These are phyloP conservation scores for Luffa aegyptiaca DNA, from an alignment of 306 rosid species.

Conservation along the genomic window DNA sequence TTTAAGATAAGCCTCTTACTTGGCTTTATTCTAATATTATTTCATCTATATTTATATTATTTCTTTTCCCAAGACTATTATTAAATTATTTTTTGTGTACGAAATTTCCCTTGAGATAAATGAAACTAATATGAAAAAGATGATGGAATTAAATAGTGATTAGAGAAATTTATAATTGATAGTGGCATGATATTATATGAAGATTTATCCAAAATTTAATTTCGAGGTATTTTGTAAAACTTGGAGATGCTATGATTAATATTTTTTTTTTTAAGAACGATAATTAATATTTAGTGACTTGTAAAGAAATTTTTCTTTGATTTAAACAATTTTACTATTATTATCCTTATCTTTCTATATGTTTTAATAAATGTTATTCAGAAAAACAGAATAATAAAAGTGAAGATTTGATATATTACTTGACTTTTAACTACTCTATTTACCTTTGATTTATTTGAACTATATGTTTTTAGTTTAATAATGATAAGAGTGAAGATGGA, in stretches of 20 bases:
- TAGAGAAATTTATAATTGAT: background rate
- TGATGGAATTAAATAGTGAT: background rate
- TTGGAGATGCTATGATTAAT: background rate
- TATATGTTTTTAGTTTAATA: background rate
- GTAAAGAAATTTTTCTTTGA: too few species aligned
- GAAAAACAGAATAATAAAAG: background rate
- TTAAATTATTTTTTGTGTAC: background rate
- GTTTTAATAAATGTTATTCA: background rate
- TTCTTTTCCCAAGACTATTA: background rate
- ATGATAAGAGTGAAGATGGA: background rate
- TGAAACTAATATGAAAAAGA: background rate
- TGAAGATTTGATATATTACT: background rate
- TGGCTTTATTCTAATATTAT: background rate
- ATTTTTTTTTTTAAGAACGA: too few species aligned
- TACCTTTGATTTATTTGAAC: background rate
- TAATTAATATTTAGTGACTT: background rate
- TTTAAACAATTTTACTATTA: background rate
- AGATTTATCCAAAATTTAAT: background rate
- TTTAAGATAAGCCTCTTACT: background rate
- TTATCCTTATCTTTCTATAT: background rate
- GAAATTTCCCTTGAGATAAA: background rate
- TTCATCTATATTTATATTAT: background rate
- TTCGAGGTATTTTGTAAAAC: background rate
- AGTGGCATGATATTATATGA: background rate
- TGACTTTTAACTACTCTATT: background rate